phyloP scores from a whole-genome alignment of 2,329 filamentous ascomycete genomes.

The Penicillium verrucosum region DNA sequence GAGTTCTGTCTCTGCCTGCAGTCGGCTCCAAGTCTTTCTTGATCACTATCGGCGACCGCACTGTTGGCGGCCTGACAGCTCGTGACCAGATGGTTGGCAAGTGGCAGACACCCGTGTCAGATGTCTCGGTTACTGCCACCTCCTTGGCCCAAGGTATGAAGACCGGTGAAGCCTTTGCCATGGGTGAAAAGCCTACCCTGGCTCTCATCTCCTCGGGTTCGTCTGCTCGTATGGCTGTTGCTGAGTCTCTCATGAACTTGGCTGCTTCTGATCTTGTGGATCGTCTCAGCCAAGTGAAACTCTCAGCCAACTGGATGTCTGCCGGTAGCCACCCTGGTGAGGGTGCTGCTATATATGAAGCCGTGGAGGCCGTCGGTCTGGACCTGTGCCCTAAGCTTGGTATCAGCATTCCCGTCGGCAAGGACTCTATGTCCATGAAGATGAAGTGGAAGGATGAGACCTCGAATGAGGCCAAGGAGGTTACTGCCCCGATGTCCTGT shows the following conservation, averaged over 20 bases:
- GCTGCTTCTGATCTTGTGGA: constrained; percentile 74
- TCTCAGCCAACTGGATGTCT: constrained; percentile 99
- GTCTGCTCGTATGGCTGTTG: constrained; percentile 94
- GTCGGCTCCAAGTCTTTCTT: constrained; percentile 97
- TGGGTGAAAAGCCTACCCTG: constrained; percentile 87
- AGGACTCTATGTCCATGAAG: constrained; percentile 99
- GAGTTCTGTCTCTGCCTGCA: constrained; percentile 78
- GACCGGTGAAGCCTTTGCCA: constrained; percentile 93
- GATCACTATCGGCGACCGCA: constrained; percentile 92
- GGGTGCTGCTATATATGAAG: constrained; percentile 87
- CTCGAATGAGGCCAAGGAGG: constrained; percentile 69
- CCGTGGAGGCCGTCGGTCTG: constrained; percentile 88
- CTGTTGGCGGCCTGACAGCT: constrained; percentile 81
- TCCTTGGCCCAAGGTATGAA: constrained; percentile 69
- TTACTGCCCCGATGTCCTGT: constrained; percentile 86
- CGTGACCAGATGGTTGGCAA: constrained; percentile 95
- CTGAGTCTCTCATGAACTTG: constrained; percentile 88
- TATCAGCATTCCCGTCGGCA: constrained; percentile 91
- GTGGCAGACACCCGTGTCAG: constrained; percentile 91
- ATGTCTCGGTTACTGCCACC: constrained; percentile 88
- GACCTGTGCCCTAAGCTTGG: constrained; percentile 87
- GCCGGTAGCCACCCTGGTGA: constrained; percentile 92
- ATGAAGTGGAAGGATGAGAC: constrained; percentile 81
- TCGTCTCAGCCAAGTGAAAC: constrained; percentile 72
- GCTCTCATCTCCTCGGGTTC: constrained; percentile 86